phyloP scores from a whole-genome alignment of 108 stramenopile genomes.

The Nannochloropsis gaditana region DNA sequence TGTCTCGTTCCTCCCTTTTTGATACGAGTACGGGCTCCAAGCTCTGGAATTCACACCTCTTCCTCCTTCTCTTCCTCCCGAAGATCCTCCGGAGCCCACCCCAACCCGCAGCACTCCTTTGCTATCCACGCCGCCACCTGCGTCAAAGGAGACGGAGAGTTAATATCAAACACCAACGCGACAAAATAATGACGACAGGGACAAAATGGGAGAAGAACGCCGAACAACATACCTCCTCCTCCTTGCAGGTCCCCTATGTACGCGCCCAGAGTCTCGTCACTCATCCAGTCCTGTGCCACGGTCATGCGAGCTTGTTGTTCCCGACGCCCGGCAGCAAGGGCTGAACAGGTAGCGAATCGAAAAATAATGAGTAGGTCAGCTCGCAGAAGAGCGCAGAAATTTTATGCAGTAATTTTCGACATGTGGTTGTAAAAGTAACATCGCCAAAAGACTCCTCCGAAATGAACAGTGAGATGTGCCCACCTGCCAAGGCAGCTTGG shows the following conservation, averaged over 20 bases:
- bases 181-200: neutral
- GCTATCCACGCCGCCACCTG: neutral
- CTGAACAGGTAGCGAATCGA: neutral
- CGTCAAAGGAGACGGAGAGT: neutral
- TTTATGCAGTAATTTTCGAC: neutral
- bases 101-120: neutral
- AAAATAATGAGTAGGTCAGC: neutral
- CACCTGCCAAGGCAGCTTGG: neutral
- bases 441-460: no score
- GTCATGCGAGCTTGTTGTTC: constrained; percentile 9
- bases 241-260: constrained; percentile 23
- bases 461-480: neutral
- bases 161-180: neutral
- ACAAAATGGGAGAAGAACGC: neutral
- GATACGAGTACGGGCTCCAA: neutral
- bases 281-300: constrained; percentile 30
- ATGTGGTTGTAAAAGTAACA: neutral
- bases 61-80: neutral
- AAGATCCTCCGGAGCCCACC: neutral
- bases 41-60: neutral
- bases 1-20: neutral
- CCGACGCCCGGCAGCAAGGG: constrained; percentile 20
- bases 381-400: neutral
- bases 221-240: neutral
- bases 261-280: constrained; percentile 39